Evolutionary conservation across 805 yeast genomes (phyloP), one percentile per base, ranked within the genome.

Genomic region (Candida tammaniensis): DNA sequence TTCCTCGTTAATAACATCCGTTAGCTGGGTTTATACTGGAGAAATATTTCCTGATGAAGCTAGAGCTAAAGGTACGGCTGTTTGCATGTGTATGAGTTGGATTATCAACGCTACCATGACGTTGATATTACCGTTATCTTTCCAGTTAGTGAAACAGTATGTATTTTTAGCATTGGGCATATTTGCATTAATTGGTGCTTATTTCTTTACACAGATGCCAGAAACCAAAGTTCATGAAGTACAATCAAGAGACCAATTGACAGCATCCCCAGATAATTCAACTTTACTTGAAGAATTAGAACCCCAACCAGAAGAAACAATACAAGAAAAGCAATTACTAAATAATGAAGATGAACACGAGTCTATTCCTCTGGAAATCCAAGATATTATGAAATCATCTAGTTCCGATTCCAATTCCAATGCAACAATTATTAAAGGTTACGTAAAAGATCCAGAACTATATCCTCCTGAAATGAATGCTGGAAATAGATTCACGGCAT

Each of bases 81-180:
- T 73, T 4, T 65, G 74, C 29, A 66, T 71, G 68, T 51, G 69
- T 17, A 49, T 61, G 10, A 69, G 74, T 2, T 74, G 78, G 78
- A 40, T 56, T 1, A 38, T 64, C 6, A 64, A 59, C 40, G 64
- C 64, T 14, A 20, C 48, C 1, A 48, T 69, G 33, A 64, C 69
- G 0, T 54, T 72, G 32, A 28, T 62, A 2, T 54, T 70, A 0
- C 79, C 80, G 0, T 20, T 61, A 1, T 39, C 61, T 27, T 49
- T 74, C 22, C 51, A 56, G 21, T 23, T 41, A 8, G 38, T 68
- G 13, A 59, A 60, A 27, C 64, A 65, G 58, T 70, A 64, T 28
- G 53, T 70, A 1, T 73, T 73, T 42, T 35, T 66, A 1, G 26
- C 64, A 1, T 52, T 72, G 32, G 70, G 72, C 0, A 20, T 42